phyloP scores from a whole-genome alignment of 805 yeast species.

The Lachancea meyersii region DNA sequence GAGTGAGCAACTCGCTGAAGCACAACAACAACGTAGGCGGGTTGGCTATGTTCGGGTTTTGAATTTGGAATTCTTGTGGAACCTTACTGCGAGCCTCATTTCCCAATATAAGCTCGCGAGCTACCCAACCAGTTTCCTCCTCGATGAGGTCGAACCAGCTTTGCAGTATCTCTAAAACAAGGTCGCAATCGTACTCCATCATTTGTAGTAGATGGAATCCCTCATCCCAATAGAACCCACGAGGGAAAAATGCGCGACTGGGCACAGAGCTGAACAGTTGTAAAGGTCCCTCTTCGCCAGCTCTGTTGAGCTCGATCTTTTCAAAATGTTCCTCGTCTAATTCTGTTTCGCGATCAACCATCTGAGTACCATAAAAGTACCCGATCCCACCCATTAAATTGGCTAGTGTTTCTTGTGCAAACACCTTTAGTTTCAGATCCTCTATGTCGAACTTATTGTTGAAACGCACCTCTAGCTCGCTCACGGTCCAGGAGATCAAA shows the following conservation, averaged over 20 bases:
- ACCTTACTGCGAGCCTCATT: conserved; percentile 84
- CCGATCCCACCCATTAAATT: conserved; percentile 87
- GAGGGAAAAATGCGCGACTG: conserved; percentile 87
- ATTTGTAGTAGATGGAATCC: conserved; percentile 89
- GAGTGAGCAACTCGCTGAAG: conserved; percentile 50
- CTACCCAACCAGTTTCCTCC: conserved; percentile 86
- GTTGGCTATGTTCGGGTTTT: conserved; percentile 84
- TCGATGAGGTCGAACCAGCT: conserved; percentile 88
- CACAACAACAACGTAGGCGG: conserved; percentile 90
- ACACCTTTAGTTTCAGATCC: conserved; percentile 39
- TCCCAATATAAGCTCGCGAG: conserved; percentile 90
- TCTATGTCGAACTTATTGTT: conserved; percentile 46
- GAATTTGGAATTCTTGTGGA: conserved; percentile 75
- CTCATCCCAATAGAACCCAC: conserved; percentile 99
- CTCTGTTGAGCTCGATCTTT: conserved; percentile 41
- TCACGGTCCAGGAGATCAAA: conserved; percentile 19
- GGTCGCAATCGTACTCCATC: conserved; percentile 73
- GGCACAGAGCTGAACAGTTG: conserved; percentile 82
- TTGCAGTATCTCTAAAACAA: conserved; percentile 69
- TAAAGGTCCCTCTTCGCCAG: conserved; percentile 66
- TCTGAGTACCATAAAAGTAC: conserved; percentile 75
- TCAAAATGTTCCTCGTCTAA: conserved; percentile 67
- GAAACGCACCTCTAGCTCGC: conserved; percentile 37
- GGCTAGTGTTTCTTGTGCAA: conserved; percentile 75
- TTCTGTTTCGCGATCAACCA: conserved; percentile 67